phyloP scores from a whole-genome alignment of 2,329 filamentous ascomycete species.

The Trichocomaceae sp. region DNA sequence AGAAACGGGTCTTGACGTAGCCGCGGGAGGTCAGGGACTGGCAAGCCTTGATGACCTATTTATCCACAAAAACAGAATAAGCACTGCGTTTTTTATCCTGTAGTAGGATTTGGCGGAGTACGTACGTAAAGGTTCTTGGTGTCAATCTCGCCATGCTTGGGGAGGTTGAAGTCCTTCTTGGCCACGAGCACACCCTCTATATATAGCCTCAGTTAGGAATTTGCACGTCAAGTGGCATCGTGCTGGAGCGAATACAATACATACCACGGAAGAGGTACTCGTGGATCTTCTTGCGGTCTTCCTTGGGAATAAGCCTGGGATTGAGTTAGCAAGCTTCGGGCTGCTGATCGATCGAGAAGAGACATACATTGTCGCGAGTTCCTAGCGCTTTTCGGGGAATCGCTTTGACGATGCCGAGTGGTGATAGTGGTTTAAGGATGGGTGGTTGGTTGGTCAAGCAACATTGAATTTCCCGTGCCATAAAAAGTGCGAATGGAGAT shows the following conservation, averaged over 20 bases:
- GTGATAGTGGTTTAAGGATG: slow-evolving; percentile 18
- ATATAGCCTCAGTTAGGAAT: slow-evolving; percentile 8
- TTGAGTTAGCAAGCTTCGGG: slow-evolving; percentile 9
- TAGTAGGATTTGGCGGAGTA: not conserved
- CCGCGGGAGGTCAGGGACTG: slow-evolving; percentile 97
- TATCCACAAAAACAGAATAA: slow-evolving; percentile 4
- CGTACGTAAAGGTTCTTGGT: slow-evolving; percentile 94
- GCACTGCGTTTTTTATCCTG: not conserved
- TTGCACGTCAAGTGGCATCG: slow-evolving; percentile 5
- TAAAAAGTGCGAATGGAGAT: slow-evolving; percentile 28
- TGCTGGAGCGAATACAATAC: slow-evolving; percentile 27
- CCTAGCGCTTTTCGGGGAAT: slow-evolving; percentile 48
- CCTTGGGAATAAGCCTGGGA: slow-evolving; percentile 94
- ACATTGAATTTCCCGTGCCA: slow-evolving; percentile 21
- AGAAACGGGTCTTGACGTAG: slow-evolving; percentile 99
- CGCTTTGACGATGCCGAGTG: slow-evolving; percentile 43
- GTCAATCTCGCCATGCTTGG: slow-evolving; percentile 97
- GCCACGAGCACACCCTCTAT: slow-evolving; percentile 80
- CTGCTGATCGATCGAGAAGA: not conserved
- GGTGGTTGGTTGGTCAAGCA: slow-evolving; percentile 29
- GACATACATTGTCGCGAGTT: slow-evolving; percentile 49
- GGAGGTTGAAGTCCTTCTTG: slow-evolving; percentile 98
- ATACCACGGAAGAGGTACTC: slow-evolving; percentile 96
- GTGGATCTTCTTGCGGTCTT: slow-evolving; percentile 99
- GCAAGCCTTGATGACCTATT: slow-evolving; percentile 85